Conservation (phyloP, 108 stramenopile genomes). For the Cyclotella atomus region DNA sequence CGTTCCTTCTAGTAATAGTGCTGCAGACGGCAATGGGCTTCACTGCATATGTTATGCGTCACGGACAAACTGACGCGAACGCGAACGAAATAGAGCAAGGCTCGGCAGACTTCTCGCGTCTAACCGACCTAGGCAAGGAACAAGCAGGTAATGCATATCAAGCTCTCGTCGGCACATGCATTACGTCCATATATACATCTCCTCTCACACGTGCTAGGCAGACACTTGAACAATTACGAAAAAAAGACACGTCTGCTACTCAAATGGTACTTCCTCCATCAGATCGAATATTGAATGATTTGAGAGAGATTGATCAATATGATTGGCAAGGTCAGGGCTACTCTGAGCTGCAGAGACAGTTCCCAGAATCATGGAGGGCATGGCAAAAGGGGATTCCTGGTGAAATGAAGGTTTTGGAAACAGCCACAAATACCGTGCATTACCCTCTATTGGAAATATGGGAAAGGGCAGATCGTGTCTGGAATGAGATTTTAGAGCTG, state of each 20-base stretch:
- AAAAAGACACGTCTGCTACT: background rate
- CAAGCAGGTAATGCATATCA: slow-evolving; percentile 34
- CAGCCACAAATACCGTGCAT: background rate
- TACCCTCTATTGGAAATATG: slow-evolving; percentile 49
- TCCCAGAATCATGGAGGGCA: slow-evolving; percentile 38
- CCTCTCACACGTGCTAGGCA: slow-evolving; percentile 45
- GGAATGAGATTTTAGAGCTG: slow-evolving; percentile 31
- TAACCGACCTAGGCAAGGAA: slow-evolving; percentile 38
- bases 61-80: slow-evolving; percentile 57
- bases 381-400: slow-evolving; percentile 44
- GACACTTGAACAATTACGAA: slow-evolving; percentile 23
- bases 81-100: slow-evolving; percentile 44
- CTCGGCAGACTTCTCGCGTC: slow-evolving; percentile 45
- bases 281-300: slow-evolving; percentile 18
- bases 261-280: slow-evolving; percentile 8
- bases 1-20: no score
- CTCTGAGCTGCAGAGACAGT: slow-evolving; percentile 15
- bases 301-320: slow-evolving; percentile 59
- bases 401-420: slow-evolving; percentile 20
- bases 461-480: slow-evolving; percentile 36
- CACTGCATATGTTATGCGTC: slow-evolving; percentile 45
- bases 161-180: background rate
- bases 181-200: slow-evolving; percentile 28
- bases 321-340: slow-evolving; percentile 46
- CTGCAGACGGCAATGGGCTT: no score